These are phyloP conservation scores for Corinectria fuckeliana DNA, from an alignment of 2,329 filamentous ascomycete species.

Conservation along the genomic window DNA sequence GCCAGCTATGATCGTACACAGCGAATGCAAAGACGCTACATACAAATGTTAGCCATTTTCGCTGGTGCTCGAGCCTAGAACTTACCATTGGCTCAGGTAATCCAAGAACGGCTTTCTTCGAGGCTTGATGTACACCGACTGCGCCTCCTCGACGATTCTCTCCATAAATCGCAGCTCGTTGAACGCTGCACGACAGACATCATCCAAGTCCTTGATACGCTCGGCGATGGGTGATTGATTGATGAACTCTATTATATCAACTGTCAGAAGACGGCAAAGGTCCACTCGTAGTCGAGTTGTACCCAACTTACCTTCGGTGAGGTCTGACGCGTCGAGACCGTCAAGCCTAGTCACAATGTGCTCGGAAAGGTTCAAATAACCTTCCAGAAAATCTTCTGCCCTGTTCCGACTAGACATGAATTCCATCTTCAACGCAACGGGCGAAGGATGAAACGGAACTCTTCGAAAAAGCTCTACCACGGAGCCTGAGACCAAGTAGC, in stretches of 20 bases:
- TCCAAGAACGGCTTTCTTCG: background rate
- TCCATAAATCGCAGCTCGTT: background rate
- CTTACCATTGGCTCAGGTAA: background rate
- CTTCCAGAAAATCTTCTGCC: too few relatives aligned
- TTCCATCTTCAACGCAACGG: too few relatives aligned
- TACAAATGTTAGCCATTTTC: too few relatives aligned
- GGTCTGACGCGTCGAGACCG: background rate
- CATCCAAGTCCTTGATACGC: background rate
- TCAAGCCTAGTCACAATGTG: background rate
- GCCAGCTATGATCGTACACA: background rate
- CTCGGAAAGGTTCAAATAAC: background rate
- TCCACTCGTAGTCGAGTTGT: background rate
- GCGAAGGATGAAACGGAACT: too few relatives aligned
- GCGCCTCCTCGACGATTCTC: background rate
- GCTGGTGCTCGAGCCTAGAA: too few relatives aligned
- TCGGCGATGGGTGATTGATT: background rate
- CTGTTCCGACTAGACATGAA: fast-evolving
- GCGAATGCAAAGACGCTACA: background rate
- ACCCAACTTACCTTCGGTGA: background rate
- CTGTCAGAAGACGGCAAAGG: background rate
- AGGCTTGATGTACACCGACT: background rate
- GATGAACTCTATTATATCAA: background rate
- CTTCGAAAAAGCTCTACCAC: background rate
- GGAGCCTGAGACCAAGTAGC: background rate
- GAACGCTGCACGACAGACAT: background rate